Conservation (phyloP, 495 filamentous ascomycete species). For the Hyaloscypha finlandica region DNA sequence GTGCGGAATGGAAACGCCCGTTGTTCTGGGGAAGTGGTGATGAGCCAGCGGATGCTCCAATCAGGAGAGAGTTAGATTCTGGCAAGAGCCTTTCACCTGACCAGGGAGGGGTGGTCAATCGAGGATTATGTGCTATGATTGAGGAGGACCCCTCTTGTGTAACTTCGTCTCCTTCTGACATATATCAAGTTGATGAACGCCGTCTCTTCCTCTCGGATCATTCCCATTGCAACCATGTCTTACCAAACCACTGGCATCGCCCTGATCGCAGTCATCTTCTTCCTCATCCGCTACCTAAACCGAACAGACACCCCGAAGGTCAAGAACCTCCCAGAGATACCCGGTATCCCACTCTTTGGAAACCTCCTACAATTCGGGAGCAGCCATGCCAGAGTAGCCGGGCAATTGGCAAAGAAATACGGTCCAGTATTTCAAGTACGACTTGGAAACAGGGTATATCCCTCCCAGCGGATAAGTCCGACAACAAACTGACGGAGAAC, state of each 20-base stretch:
- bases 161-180: neutral
- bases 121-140: neutral
- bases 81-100: neutral
- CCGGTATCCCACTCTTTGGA: constrained; percentile 64
- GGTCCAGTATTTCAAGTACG: constrained; percentile 69
- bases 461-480: neutral
- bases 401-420: constrained; percentile 59
- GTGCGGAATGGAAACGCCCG: neutral
- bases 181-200: neutral
- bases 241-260: constrained; percentile 47
- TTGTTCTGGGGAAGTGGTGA: neutral
- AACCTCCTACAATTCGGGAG: constrained; percentile 61
- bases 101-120: neutral
- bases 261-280: constrained; percentile 46
- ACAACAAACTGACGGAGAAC: constrained; percentile 8
- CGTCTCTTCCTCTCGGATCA: neutral
- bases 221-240: constrained; percentile 37
- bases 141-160: neutral
- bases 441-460: constrained; percentile 60
- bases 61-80: neutral
- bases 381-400: constrained; percentile 54
- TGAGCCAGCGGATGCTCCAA: neutral
- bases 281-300: constrained; percentile 56
- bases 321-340: constrained; percentile 63
- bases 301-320: constrained; percentile 63